Evolutionary conservation across 1,139 yeast genomes (phyloP).

Genomic region (Hanseniaspora uvarum): DNA sequence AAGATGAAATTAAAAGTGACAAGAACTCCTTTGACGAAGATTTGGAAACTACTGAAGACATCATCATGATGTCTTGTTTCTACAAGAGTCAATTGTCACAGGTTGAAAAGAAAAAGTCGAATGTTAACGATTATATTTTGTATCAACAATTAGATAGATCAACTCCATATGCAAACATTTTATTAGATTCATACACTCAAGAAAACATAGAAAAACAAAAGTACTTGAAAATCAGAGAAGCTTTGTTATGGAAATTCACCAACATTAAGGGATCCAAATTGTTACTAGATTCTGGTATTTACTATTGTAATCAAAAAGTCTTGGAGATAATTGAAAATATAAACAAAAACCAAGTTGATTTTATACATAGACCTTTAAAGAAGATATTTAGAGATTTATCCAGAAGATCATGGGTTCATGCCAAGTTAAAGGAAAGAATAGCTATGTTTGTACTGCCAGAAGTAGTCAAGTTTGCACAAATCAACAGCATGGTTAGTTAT

Average conservation of each 20-base stretch:
- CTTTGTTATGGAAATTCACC: slow-evolving; percentile 83
- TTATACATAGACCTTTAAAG: slow-evolving; percentile 40
- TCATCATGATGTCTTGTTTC: slow-evolving; percentile 17
- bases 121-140: slow-evolving; percentile 10
- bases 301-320: slow-evolving; percentile 57
- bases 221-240: slow-evolving; percentile 66
- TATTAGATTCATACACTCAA: slow-evolving; percentile 62
- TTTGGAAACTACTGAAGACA: slow-evolving; percentile 3
- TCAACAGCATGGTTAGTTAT: slow-evolving; percentile 68
- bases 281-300: slow-evolving; percentile 66
- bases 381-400: slow-evolving; percentile 78
- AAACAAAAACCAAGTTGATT: slow-evolving; percentile 18
- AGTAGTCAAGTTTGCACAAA: slow-evolving; percentile 59
- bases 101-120: slow-evolving; percentile 16
- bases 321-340: slow-evolving; percentile 33
- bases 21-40: background rate
- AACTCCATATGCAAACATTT: slow-evolving; percentile 42
- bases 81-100: slow-evolving; percentile 12
- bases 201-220: slow-evolving; percentile 57
- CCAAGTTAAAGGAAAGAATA: slow-evolving; percentile 47
- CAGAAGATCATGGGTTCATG: slow-evolving; percentile 84
- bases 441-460: slow-evolving; percentile 57
- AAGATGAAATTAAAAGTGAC: slow-evolving; percentile 4
- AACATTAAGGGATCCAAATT: slow-evolving; percentile 64
- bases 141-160: slow-evolving; percentile 49